Evolutionary conservation across 164 flowering plant genomes (phyloP), one percentile per base, ranked within the genome.

Genomic region (Macadamia tetraphylla): DNA sequence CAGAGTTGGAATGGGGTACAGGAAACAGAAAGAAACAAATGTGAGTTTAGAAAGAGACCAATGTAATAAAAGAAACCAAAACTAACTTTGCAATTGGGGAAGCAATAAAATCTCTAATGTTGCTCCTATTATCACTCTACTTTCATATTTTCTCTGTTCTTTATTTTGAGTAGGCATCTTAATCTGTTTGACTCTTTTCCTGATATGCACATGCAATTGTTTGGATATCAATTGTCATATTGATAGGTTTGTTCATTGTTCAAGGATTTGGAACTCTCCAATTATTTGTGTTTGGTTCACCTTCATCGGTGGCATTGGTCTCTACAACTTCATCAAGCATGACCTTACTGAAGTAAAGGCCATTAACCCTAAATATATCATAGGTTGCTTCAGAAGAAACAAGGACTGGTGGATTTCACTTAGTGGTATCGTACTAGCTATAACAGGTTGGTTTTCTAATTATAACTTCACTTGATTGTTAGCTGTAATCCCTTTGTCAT

Each of bases 361-460:
- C 40, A 2, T 35, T 5, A 35, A 35, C 40, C 40, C 40, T 35
- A 35, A 85, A 81, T 68, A 88, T 88, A 84, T 89, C 9, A 29
- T 87, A 1, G 70, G 79, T 40, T 89, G 84, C 48, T 89, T 89
- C 79, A 65, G 30, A 13, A 85, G 63, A 75, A 87, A 73, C 91
- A 88, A 0, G 49, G 52, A 31, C 23, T 23, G 81, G 84, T 89
- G 92, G 95, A 73, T 80, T 64, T 87, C 95, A 35, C 89, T 89
- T 6, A 92, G 95, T 14, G 95, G 95, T 3, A 65, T 78, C 5
- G 84, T 86, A 30, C 87, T 89, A 9, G 65, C 79, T 55, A 81
- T 77, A 1, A 87, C 90, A 71, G 94, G 92, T 84, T 0, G 40
- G 40, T 35, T 35, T 2, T 5, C 40, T 5, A 35, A 2, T 35